A percentile compares a stretch with the other conserved stretches of the same genome.
Evolutionary conservation across 352 stramenopile species (phyloP).

Genomic region (Sclerospora graminicola): DNA sequence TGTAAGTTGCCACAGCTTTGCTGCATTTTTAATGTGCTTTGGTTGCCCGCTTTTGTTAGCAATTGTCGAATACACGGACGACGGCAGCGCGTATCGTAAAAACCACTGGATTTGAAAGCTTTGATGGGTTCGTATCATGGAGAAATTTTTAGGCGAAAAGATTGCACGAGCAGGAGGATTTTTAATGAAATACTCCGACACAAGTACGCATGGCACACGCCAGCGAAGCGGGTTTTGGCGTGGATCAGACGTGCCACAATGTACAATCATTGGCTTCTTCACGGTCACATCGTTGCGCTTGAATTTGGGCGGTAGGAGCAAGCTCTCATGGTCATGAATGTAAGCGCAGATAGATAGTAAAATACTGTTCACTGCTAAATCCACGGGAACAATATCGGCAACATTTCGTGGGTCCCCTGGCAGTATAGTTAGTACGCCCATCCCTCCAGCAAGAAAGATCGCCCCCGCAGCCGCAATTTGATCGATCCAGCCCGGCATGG

Average conservation of each 20-base stretch:
- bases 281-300: conserved; percentile 5
- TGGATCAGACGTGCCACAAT: conserved; percentile 68
- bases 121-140: conserved; percentile 72
- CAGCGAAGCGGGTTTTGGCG: conserved; percentile 72
- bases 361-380: conserved; percentile 72
- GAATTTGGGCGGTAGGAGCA: too few species aligned
- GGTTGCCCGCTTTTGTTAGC: conserved; percentile 52
- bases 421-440: conserved; percentile 77
- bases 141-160: conserved; percentile 45
- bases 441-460: conserved; percentile 65
- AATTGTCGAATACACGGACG: conserved; percentile 69
- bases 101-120: conserved; percentile 82
- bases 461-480: conserved; percentile 67
- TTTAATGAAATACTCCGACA: conserved; percentile 61
- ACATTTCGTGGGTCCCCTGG: conserved; percentile 70
- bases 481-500: conserved; percentile 74
- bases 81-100: conserved; percentile 64
- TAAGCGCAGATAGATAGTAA: conserved; percentile 42
- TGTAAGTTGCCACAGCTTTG: conserved; percentile 61
- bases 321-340: conserved; percentile 14
- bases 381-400: conserved; percentile 75
- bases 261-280: conserved; percentile 46
- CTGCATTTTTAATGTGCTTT: conserved; percentile 57
- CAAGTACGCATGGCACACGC: conserved; percentile 51
- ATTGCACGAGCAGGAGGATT: conserved; percentile 44